A percentile compares a stretch with the other conserved stretches of the same genome.
phyloP scores from a whole-genome alignment of 1,284 basidiomycete genomes.

The Tausonia pullulans region DNA sequence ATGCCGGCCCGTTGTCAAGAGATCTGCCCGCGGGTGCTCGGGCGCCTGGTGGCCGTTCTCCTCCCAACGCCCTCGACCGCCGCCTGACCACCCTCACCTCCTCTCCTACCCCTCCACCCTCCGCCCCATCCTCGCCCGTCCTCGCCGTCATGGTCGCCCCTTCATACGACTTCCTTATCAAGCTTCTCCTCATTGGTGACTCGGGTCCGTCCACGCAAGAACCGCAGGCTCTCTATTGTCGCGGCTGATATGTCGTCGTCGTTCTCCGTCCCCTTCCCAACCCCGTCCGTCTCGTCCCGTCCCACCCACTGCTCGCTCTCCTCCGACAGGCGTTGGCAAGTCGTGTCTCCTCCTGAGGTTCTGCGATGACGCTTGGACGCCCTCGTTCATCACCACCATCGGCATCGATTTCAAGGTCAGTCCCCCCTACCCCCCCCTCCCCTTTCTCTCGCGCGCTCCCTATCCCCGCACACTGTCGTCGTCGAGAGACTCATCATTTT shows the following conservation, averaged over 20 bases:
- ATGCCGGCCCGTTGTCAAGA: too few species aligned
- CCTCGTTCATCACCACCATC: conserved; percentile 98
- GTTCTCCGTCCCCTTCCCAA: not conserved
- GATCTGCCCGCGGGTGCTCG: too few species aligned
- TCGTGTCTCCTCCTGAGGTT: conserved; percentile 96
- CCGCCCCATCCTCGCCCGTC: not conserved
- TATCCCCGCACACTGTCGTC: too few species aligned
- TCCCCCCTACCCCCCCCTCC: not conserved
- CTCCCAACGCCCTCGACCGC: not conserved
- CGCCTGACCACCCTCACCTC: not conserved
- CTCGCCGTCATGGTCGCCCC: conserved; percentile 32
- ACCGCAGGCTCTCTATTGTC: too few species aligned
- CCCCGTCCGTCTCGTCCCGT: not conserved
- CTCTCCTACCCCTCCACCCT: not conserved
- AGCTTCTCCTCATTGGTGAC: conserved; percentile 93
- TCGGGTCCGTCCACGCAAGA: conserved; percentile 50
- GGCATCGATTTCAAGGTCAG: conserved; percentile 40
- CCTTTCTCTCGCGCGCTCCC: conserved; percentile 4
- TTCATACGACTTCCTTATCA: conserved; percentile 87
- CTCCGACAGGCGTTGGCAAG: conserved; percentile 76
- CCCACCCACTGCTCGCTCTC: not conserved
- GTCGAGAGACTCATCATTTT: too few species aligned
- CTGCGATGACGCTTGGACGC: conserved; percentile 99
- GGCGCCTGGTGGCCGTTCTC: not conserved
- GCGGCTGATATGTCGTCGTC: too few species aligned